phyloP scores from a whole-genome alignment of 257 asterid species.

The Jaltomata sinuosa region DNA sequence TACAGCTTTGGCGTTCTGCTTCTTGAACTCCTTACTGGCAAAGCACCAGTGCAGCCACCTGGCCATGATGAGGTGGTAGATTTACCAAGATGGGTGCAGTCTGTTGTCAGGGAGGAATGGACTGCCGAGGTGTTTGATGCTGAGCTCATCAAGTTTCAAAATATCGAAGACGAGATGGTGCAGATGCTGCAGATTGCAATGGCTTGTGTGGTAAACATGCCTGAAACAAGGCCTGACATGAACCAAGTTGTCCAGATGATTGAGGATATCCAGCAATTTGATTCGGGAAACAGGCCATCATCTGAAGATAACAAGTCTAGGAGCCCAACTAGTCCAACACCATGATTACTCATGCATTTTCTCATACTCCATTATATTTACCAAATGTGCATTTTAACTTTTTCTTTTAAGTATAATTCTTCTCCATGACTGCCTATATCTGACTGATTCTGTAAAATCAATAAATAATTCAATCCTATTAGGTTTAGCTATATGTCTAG shows the following conservation, averaged over 20 bases:
- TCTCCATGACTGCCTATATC: background rate
- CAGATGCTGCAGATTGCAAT: conserved; percentile 75
- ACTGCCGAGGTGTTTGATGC: conserved; percentile 71
- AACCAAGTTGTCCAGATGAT: conserved; percentile 48
- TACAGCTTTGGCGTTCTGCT: conserved; percentile 65
- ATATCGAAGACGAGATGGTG: conserved; percentile 59
- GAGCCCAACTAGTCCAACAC: conserved; percentile 23
- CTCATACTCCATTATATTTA: background rate
- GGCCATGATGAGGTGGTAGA: conserved; percentile 50
- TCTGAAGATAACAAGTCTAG: conserved; percentile 29
- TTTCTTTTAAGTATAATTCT: background rate
- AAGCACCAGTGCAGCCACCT: conserved; percentile 35
- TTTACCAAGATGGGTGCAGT: conserved; percentile 64
- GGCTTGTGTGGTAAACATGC: conserved; percentile 46
- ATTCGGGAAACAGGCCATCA: conserved; percentile 30
- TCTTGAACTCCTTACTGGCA: conserved; percentile 66
- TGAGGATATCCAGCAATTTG: conserved; percentile 33
- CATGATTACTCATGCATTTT: background rate
- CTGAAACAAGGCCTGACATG: conserved; percentile 56
- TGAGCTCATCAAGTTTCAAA: conserved; percentile 31
- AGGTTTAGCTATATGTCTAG: background rate
- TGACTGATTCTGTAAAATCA: background rate
- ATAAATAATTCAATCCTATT: background rate
- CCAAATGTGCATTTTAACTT: background rate
- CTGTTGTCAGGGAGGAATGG: conserved; percentile 71